Conservation (phyloP, 2,329 filamentous ascomycete genomes). For the Thermoascus crustaceus region DNA sequence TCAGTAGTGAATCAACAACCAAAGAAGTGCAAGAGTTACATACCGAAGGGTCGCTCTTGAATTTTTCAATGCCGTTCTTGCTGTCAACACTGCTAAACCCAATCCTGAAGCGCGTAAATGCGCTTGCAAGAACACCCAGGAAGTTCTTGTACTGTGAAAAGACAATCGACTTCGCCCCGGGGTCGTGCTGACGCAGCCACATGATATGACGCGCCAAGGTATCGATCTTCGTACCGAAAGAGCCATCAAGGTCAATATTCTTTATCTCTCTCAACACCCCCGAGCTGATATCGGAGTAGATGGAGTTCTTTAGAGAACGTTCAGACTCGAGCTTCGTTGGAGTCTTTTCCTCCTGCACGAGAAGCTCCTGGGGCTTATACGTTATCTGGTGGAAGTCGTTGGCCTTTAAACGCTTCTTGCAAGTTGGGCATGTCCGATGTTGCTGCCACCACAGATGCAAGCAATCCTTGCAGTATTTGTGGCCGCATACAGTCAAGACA, state of each 20-base stretch:
- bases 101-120: constrained; percentile 65
- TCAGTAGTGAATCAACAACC: constrained; percentile 16
- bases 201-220: constrained; percentile 71
- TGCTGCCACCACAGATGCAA: constrained; percentile 68
- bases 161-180: constrained; percentile 83
- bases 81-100: constrained; percentile 63
- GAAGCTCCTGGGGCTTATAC: constrained; percentile 67
- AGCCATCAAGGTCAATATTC: constrained; percentile 62
- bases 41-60: constrained; percentile 62
- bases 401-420: constrained; percentile 59
- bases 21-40: constrained; percentile 6
- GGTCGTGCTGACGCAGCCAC: constrained; percentile 76
- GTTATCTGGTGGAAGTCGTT: constrained; percentile 78
- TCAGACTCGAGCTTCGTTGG: constrained; percentile 20
- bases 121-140: constrained; percentile 61
- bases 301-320: constrained; percentile 38
- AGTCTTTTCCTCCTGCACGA: constrained; percentile 51
- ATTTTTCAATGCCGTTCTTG: constrained; percentile 60
- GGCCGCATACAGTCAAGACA: constrained; percentile 68
- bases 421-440: constrained; percentile 72
- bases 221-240: constrained; percentile 86
- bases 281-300: constrained; percentile 70
- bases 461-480: constrained; percentile 87
- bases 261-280: constrained; percentile 71
- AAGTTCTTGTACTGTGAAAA: constrained; percentile 89